Evolutionary conservation across 495 filamentous ascomycete genomes (phyloP).

Genomic region (Hypoxylon rickii): DNA sequence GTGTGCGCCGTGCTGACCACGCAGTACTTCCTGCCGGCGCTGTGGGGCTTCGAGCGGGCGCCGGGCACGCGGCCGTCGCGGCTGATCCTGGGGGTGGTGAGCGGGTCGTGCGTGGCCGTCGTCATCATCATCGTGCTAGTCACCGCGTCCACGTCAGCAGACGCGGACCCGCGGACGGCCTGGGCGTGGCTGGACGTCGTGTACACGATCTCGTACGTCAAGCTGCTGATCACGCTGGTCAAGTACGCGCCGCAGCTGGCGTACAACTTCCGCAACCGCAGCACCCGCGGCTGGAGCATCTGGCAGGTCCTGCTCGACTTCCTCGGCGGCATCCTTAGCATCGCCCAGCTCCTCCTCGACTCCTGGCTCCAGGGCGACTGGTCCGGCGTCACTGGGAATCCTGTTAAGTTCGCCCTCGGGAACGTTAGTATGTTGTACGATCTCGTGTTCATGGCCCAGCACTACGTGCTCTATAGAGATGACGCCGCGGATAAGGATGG

Average conservation of each 20-base stretch:
- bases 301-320: conserved; percentile 84
- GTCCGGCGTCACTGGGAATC: conserved; percentile 89
- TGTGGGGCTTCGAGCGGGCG: conserved; percentile 77
- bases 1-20: conserved; percentile 68
- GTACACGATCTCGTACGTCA: conserved; percentile 82
- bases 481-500: conserved; percentile 26
- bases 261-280: conserved; percentile 79
- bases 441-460: conserved; percentile 80
- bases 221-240: conserved; percentile 82
- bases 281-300: conserved; percentile 88
- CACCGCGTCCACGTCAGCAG: conserved; percentile 57
- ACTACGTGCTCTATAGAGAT: conserved; percentile 75
- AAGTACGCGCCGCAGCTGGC: conserved; percentile 91
- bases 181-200: conserved; percentile 60
- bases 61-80: conserved; percentile 59
- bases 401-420: conserved; percentile 83
- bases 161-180: conserved; percentile 46
- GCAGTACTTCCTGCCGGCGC: conserved; percentile 70
- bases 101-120: conserved; percentile 66
- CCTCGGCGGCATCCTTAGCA: conserved; percentile 77
- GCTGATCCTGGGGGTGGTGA: conserved; percentile 67
- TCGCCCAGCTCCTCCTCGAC: conserved; percentile 82
- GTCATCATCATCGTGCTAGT: conserved; percentile 56
- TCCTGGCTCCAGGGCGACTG: conserved; percentile 83
- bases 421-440: conserved; percentile 89